phyloP scores from a whole-genome alignment of 106 monocot species.

The Allium fistulosum region DNA sequence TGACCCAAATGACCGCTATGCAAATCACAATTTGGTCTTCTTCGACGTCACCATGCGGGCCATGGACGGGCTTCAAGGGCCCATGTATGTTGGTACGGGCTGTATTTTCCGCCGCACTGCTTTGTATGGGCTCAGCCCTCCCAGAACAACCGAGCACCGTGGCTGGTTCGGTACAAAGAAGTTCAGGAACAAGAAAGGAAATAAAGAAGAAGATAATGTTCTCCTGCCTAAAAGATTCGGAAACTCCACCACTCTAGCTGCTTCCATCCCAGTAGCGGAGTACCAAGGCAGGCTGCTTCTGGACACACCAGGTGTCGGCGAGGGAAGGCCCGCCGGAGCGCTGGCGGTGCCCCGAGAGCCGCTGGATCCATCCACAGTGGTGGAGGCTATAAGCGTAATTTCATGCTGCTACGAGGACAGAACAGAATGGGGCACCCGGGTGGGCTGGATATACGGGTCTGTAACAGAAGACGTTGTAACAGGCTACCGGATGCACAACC shows the following conservation, averaged over 20 bases:
- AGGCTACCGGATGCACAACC: slow-evolving; percentile 97
- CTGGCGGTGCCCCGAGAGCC: slow-evolving; percentile 79
- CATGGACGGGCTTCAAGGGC: slow-evolving; percentile 94
- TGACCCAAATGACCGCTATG: slow-evolving; percentile 86
- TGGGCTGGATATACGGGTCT: slow-evolving; percentile 96
- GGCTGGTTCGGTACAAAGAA: slow-evolving; percentile 92
- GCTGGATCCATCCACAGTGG: slow-evolving; percentile 75
- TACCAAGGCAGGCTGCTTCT: slow-evolving; percentile 88
- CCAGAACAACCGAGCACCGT: slow-evolving; percentile 70
- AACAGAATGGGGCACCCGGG: slow-evolving; percentile 82
- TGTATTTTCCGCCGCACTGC: slow-evolving; percentile 89
- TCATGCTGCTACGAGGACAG: slow-evolving; percentile 96
- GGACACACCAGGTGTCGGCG: slow-evolving; percentile 42
- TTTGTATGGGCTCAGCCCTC: slow-evolving; percentile 81
- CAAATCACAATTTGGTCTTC: slow-evolving; percentile 95
- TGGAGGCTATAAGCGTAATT: slow-evolving; percentile 81
- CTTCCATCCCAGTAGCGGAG: slow-evolving; percentile 83
- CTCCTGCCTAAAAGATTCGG: slow-evolving; percentile 88
- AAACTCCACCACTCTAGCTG: slow-evolving; percentile 42
- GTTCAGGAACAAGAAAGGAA: slow-evolving; percentile 80
- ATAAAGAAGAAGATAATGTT: slow-evolving; percentile 32
- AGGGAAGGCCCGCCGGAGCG: slow-evolving; percentile 68
- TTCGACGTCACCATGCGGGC: slow-evolving; percentile 95
- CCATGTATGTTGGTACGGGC: slow-evolving; percentile 97
- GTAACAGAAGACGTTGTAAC: slow-evolving; percentile 99